Percentiles rank a stretch among this genome's conserved stretches.
These are phyloP conservation scores for Calcarisporium arbuscula DNA, from an alignment of 2,329 filamentous ascomycete genomes.

Conservation along the genomic window DNA sequence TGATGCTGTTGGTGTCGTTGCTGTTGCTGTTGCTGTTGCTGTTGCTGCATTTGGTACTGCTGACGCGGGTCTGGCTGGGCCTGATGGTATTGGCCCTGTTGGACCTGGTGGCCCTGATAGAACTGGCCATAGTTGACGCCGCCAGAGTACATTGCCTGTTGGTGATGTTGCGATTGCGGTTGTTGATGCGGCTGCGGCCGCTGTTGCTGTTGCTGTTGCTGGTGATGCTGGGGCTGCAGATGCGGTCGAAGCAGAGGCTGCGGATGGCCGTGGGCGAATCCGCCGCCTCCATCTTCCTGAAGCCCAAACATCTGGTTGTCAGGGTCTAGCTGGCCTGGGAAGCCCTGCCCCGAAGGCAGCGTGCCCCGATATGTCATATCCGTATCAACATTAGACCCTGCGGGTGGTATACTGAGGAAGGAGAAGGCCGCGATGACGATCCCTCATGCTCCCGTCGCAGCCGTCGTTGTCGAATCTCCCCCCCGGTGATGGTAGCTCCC, in stretches of 20 bases:
- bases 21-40: conserved; percentile 17
- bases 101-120: conserved; percentile 12
- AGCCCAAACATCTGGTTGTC: conserved; percentile 3
- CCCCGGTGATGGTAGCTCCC: no score
- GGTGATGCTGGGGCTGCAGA: conserved; percentile 16
- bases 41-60: conserved; percentile 17
- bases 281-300: conserved; percentile 11
- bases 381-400: conserved; percentile 11
- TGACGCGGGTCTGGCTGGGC: conserved; percentile 20
- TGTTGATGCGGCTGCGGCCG: conserved; percentile 14
- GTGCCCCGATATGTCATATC: conserved; percentile 28
- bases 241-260: conserved; percentile 18
- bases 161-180: conserved; percentile 15
- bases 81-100: conserved; percentile 14
- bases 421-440: no score
- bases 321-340: conserved; percentile 30
- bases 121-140: conserved; percentile 13
- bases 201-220: conserved; percentile 17
- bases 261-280: conserved; percentile 19
- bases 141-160: conserved; percentile 11
- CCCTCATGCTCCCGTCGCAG: no score
- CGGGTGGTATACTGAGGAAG: no score
- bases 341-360: conserved; percentile 34
- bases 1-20: conserved; percentile 9
- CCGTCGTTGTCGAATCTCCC: no score